Evolutionary conservation across 768 basidiomycete species (phyloP).

Genomic region (Plicaturopsis crispa): DNA sequence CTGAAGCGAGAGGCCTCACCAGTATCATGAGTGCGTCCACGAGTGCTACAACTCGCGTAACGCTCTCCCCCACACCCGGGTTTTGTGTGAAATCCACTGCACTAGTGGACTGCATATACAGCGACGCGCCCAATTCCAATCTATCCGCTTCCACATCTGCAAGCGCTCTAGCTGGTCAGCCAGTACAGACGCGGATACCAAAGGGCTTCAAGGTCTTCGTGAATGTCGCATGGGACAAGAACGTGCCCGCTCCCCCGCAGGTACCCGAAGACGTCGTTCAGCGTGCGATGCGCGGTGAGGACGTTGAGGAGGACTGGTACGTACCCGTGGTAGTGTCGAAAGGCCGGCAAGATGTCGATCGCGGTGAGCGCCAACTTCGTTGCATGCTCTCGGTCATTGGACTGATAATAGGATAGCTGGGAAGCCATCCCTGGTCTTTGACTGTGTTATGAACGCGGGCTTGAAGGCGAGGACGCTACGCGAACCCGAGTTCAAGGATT

Average conservation of each 20-base stretch:
- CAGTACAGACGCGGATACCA: slow-evolving; percentile 27
- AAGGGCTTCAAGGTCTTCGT: slow-evolving; percentile 60
- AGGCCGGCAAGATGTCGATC: slow-evolving; percentile 55
- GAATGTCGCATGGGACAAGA: slow-evolving; percentile 64
- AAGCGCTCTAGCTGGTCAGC: too few species aligned
- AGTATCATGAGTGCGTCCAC: too few species aligned
- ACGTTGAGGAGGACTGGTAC: slow-evolving; percentile 43
- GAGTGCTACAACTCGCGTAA: too few species aligned
- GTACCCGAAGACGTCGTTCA: slow-evolving; percentile 49
- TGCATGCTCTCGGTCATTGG: slow-evolving; percentile 5
- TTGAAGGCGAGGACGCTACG: slow-evolving; percentile 52
- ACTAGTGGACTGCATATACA: slow-evolving; percentile 30
- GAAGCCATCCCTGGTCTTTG: slow-evolving; percentile 62
- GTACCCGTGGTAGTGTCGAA: slow-evolving; percentile 71
- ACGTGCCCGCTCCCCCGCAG: slow-evolving; percentile 64
- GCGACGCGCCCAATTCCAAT: too few species aligned
- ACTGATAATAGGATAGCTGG: slow-evolving; percentile 41
- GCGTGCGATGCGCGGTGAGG: slow-evolving; percentile 47
- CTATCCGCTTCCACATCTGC: too few species aligned
- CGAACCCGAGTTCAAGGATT: slow-evolving; percentile 60
- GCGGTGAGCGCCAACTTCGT: slow-evolving; percentile 39
- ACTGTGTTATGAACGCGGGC: slow-evolving; percentile 56
- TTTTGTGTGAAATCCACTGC: slow-evolving; percentile 64
- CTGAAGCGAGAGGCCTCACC: too few species aligned
- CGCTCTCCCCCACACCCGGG: too few species aligned